Conservation (phyloP, 2,329 filamentous ascomycete species). For the Mycosphaerella sp. region DNA sequence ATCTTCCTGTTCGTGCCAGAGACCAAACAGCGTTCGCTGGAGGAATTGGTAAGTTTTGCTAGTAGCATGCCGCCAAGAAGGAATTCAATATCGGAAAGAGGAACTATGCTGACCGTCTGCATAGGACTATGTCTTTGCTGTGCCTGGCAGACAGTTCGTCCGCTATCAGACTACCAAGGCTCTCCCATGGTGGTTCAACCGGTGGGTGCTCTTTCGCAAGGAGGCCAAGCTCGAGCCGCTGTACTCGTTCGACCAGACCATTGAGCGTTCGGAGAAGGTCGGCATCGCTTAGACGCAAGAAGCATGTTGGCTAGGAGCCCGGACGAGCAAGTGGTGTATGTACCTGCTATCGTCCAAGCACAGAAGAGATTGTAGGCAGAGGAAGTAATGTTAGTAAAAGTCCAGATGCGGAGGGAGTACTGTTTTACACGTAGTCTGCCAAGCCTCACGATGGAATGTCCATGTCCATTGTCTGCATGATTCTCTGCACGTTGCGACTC, state of each 20-base stretch:
- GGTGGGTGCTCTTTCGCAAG: conserved; percentile 18
- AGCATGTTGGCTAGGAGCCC: neutral
- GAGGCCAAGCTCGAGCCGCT: conserved; percentile 17
- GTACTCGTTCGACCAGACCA: conserved; percentile 17
- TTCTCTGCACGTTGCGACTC: too few relatives aligned
- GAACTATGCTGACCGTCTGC: too few relatives aligned
- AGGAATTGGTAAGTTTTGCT: conserved; percentile 36
- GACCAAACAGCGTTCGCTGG: conserved; percentile 45
- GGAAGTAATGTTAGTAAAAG: too few relatives aligned
- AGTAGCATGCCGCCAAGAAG: too few relatives aligned
- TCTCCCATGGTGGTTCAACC: conserved; percentile 44
- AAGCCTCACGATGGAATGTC: too few relatives aligned
- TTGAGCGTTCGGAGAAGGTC: conserved; percentile 12
- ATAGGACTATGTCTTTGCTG: conserved; percentile 39
- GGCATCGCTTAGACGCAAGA: conserved; percentile 10
- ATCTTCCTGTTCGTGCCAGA: conserved; percentile 48
- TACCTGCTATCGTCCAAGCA: too few relatives aligned
- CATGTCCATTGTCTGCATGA: too few relatives aligned
- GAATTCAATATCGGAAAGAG: conserved; percentile 31
- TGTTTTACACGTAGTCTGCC: too few relatives aligned
- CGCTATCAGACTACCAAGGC: conserved; percentile 34
- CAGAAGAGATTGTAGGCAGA: too few relatives aligned
- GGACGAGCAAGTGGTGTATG: neutral
- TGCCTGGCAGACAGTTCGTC: conserved; percentile 40
- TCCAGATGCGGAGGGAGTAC: too few relatives aligned